Evolutionary conservation across 2,329 filamentous ascomycete genomes (phyloP).

Genomic region (Seiridium cupressi): DNA sequence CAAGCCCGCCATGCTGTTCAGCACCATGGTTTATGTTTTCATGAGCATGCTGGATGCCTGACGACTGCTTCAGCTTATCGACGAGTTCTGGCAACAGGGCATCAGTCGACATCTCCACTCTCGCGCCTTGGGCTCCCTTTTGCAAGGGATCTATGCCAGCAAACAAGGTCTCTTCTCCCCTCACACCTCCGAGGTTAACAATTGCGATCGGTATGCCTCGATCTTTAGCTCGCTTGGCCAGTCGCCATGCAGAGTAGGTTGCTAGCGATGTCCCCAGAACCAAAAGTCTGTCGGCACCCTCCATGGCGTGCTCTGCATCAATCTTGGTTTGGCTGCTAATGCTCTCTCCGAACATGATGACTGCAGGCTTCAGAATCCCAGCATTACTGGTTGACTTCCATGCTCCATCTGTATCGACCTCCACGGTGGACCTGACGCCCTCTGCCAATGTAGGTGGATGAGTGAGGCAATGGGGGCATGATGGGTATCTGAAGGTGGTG

Average conservation of each 20-base stretch:
- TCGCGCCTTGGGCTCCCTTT: conserved; percentile 49
- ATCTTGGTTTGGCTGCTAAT: conserved; percentile 69
- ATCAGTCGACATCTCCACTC: conserved; percentile 58
- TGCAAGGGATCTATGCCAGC: conserved; percentile 50
- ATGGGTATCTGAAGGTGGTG: conserved; percentile 84
- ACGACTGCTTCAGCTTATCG: conserved; percentile 41
- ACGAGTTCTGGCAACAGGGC: conserved; percentile 56
- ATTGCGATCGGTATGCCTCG: conserved; percentile 83
- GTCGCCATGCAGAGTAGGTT: conserved; percentile 90
- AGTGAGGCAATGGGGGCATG: conserved; percentile 77
- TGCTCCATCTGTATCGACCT: conserved; percentile 77
- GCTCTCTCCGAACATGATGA: conserved; percentile 95
- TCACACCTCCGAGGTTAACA: conserved; percentile 81
- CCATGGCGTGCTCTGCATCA: conserved; percentile 76
- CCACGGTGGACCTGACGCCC: conserved; percentile 56
- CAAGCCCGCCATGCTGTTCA: conserved; percentile 27
- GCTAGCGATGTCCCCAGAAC: conserved; percentile 88
- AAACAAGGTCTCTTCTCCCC: conserved; percentile 76
- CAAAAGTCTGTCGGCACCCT: conserved; percentile 71
- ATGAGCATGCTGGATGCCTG: conserved; percentile 11
- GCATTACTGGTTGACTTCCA: conserved; percentile 66
- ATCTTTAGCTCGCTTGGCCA: conserved; percentile 81
- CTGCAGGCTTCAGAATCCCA: conserved; percentile 86
- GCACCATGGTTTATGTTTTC: conserved; percentile 17
- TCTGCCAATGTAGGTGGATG: conserved; percentile 57